Evolutionary conservation across 148 eudicot species (phyloP).

Genomic region (Silene conica): DNA sequence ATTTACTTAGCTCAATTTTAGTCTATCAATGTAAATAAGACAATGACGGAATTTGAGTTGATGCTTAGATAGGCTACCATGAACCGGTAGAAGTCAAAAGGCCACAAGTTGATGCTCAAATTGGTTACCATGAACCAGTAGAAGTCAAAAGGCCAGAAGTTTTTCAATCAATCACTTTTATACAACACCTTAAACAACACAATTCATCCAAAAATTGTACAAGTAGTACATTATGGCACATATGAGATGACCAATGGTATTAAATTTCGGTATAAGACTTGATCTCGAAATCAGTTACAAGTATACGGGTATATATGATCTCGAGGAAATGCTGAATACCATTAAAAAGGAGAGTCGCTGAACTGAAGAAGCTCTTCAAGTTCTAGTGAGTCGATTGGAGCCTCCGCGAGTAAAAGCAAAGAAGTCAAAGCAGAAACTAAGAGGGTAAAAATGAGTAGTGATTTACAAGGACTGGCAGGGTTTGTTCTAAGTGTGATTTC

Average conservation of each 20-base stretch:
- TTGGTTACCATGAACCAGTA: too few relatives aligned
- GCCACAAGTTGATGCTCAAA: too few relatives aligned
- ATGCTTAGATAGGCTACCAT: too few relatives aligned
- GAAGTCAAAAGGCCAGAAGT: too few relatives aligned
- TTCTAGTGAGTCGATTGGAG: slow-evolving; percentile 28
- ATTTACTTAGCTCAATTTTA: too few relatives aligned
- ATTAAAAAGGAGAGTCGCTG: slow-evolving; percentile 12
- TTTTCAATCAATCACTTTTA: too few relatives aligned
- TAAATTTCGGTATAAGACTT: background rate
- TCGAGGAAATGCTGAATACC: background rate
- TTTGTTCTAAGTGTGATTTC: slow-evolving; percentile 42
- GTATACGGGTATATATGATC: background rate
- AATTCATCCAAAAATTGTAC: background rate
- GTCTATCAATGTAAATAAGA: too few relatives aligned
- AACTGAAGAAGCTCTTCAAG: slow-evolving; percentile 30
- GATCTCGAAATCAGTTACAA: background rate
- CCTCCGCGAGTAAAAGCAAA: slow-evolving; percentile 38
- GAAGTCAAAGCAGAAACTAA: slow-evolving; percentile 40
- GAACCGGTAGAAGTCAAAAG: too few relatives aligned
- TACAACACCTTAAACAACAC: background rate
- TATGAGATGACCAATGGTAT: background rate
- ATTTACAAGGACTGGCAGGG: slow-evolving; percentile 57
- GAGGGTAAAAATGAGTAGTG: slow-evolving; percentile 49
- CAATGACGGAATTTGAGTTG: too few relatives aligned
- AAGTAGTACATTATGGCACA: background rate